Conservation (phyloP, 208 protist species). For the Acanthamoeba lenticulata region DNA sequence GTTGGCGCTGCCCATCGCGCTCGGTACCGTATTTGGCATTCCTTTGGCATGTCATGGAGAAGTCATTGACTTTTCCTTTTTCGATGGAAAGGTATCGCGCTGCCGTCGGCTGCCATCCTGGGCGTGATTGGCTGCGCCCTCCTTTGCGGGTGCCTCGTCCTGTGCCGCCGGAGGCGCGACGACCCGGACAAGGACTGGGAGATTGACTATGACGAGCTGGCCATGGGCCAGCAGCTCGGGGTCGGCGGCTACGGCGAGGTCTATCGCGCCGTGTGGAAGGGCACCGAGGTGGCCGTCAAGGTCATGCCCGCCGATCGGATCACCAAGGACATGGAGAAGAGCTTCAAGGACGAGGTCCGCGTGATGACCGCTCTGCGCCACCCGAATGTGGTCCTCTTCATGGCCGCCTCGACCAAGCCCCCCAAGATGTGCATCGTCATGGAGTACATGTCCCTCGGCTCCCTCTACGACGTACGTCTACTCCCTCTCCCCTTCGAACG, state of each 20-base stretch:
- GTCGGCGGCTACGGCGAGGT: constrained; percentile 53
- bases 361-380: constrained; percentile 44
- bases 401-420: constrained; percentile 15
- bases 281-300: constrained; percentile 66
- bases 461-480: constrained; percentile 14
- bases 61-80: neutral
- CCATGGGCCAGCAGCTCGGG: constrained; percentile 18
- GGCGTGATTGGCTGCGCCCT: neutral
- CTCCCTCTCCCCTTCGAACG: neutral
- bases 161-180: neutral
- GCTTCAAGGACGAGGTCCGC: constrained; percentile 39
- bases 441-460: constrained; percentile 63
- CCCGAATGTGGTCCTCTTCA: constrained; percentile 50
- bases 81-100: neutral
- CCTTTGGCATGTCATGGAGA: neutral
- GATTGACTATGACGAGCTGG: constrained; percentile 48
- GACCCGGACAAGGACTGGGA: constrained; percentile 27
- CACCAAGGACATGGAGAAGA: neutral
- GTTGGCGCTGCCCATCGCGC: neutral
- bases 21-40: neutral
- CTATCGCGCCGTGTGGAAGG: constrained; percentile 47
- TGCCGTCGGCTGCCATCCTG: neutral
- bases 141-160: neutral
- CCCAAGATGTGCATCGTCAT: constrained; percentile 62
- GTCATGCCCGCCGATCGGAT: constrained; percentile 25